Conservation (phyloP, 129 eudicot species). For the Tanacetum coccineum region DNA sequence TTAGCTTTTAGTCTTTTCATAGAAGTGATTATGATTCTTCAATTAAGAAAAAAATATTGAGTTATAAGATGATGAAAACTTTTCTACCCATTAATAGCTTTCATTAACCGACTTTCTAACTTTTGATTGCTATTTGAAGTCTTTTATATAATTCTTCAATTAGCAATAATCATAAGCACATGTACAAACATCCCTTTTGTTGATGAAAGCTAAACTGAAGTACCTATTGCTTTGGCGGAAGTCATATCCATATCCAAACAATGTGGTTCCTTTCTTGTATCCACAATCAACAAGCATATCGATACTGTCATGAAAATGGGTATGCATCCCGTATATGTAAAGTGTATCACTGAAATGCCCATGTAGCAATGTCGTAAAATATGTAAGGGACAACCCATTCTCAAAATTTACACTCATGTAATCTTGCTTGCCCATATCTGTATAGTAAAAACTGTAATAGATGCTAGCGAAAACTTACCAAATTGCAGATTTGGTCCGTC, state of each 20-base stretch:
- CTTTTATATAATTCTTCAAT: not conserved
- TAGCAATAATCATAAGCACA: not conserved
- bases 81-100: no score
- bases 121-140: no score
- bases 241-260: constrained; percentile 95
- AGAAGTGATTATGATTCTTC: no score
- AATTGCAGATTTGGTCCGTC: no score
- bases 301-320: constrained; percentile 97
- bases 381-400: not conserved
- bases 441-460: not conserved
- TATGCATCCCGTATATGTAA: constrained; percentile 65
- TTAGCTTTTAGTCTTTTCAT: not conserved
- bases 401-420: not conserved
- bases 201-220: constrained; percentile 1
- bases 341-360: constrained; percentile 58
- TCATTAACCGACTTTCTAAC: no score
- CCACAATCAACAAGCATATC: constrained; percentile 88
- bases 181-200: not conserved
- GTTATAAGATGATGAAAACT: no score
- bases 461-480: constrained; percentile 40
- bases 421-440: not conserved
- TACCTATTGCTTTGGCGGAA: constrained; percentile 95
- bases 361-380: not conserved
- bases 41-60: no score
- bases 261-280: constrained; percentile 86